phyloP scores from a whole-genome alignment of 768 basidiomycete species.

The Pilatotrama ljubarskyi region DNA sequence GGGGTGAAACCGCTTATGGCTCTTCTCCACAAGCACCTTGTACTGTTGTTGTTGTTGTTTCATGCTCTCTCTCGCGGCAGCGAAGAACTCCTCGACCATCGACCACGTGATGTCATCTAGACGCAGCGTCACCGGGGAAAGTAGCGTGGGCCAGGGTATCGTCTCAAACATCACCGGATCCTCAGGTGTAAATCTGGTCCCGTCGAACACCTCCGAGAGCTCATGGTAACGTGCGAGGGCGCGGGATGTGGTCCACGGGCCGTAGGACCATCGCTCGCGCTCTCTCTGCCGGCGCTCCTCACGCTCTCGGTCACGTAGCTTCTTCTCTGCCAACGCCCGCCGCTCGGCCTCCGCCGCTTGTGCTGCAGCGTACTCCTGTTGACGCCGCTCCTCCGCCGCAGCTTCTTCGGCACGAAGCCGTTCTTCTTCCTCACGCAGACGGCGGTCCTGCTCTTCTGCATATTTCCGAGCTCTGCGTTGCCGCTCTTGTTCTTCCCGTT shows the following conservation, averaged over 20 bases:
- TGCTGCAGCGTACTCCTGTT: constrained; percentile 30
- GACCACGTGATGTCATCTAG: constrained; percentile 71
- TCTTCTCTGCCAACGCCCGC: constrained; percentile 33
- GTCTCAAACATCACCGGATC: constrained; percentile 57
- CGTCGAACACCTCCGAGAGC: constrained; percentile 64
- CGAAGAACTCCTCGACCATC: constrained; percentile 72
- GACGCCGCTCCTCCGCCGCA: constrained; percentile 15
- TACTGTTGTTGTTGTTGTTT: constrained; percentile 63
- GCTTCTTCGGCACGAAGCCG: constrained; percentile 22
- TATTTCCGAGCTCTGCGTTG: constrained; percentile 48
- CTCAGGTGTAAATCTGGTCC: constrained; percentile 51
- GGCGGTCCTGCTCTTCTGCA: constrained; percentile 34
- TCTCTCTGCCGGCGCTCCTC: constrained; percentile 49
- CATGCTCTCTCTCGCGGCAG: constrained; percentile 50
- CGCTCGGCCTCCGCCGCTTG: constrained; percentile 29
- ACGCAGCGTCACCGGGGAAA: constrained; percentile 49
- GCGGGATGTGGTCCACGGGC: constrained; percentile 61
- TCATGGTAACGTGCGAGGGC: constrained; percentile 71
- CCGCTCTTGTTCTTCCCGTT: constrained; percentile 58
- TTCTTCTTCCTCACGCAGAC: constrained; percentile 18
- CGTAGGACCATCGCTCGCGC: constrained; percentile 52
- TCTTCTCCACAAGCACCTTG: constrained; percentile 64
- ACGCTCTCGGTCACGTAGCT: constrained; percentile 37
- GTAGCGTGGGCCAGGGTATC: constrained; percentile 77
- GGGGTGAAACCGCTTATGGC: constrained; percentile 74